phyloP scores from a whole-genome alignment of 2,329 filamentous ascomycete genomes.

The Penicillium fuscoglaucum region DNA sequence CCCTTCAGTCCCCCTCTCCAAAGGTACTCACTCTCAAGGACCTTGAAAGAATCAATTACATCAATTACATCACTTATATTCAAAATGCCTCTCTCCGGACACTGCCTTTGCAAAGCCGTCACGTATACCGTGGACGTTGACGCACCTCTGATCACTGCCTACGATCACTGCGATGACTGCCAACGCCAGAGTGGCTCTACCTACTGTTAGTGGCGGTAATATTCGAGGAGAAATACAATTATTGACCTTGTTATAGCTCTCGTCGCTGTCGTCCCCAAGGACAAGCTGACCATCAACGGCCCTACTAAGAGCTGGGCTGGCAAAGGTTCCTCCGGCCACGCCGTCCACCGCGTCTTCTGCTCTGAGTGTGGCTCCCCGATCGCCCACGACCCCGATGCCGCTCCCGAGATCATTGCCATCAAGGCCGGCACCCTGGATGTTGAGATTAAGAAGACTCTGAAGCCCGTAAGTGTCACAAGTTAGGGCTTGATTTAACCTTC shows the following conservation, averaged over 20 bases:
- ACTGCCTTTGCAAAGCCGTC: conserved; percentile 70
- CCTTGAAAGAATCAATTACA: conserved; percentile 15
- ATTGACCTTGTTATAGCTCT: conserved; percentile 49
- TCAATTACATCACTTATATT: background rate
- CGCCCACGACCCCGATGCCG: conserved; percentile 69
- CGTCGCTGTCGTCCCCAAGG: conserved; percentile 66
- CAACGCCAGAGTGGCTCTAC: conserved; percentile 69
- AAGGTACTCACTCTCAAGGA: conserved; percentile 28
- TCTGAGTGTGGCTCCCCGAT: conserved; percentile 68
- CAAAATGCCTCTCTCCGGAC: conserved; percentile 66
- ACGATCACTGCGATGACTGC: conserved; percentile 73
- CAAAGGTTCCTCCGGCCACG: conserved; percentile 60
- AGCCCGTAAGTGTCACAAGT: conserved; percentile 49
- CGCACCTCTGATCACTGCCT: conserved; percentile 50
- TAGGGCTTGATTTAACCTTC: background rate
- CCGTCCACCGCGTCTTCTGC: conserved; percentile 69
- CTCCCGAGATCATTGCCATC: conserved; percentile 67
- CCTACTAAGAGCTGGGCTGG: conserved; percentile 65
- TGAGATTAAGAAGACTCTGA: conserved; percentile 67
- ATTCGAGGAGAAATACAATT: background rate
- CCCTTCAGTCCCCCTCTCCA: background rate
- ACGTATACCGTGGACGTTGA: conserved; percentile 63
- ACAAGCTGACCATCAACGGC: conserved; percentile 63
- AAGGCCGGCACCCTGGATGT: conserved; percentile 65
- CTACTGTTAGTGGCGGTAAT: conserved; percentile 49